phyloP scores from a whole-genome alignment of 1,284 basidiomycete species.

The Hemileia vastatrix region DNA sequence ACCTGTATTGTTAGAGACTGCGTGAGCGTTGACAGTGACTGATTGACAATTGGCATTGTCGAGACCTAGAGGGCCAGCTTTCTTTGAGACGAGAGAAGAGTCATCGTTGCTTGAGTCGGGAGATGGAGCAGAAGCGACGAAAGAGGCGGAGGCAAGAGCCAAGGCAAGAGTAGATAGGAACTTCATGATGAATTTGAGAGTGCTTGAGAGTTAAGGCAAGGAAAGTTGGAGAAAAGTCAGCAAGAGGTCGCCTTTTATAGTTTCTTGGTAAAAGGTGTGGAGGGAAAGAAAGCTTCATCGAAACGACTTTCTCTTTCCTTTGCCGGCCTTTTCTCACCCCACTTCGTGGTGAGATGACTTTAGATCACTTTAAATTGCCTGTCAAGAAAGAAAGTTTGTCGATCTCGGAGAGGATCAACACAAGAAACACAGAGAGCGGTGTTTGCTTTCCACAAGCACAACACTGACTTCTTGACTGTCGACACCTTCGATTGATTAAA shows the following conservation, averaged over 20 bases:
- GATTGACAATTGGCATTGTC: conserved; percentile 25
- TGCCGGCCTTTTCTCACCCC: too few species aligned
- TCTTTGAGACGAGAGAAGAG: conserved; percentile 6
- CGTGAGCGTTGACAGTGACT: conserved; percentile 21
- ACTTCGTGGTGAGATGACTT: too few species aligned
- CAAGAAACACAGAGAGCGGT: too few species aligned
- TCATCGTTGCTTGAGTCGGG: neutral
- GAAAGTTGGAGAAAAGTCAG: neutral
- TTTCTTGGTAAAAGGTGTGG: neutral
- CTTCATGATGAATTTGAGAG: neutral
- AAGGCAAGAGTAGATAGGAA: neutral
- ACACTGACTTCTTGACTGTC: too few species aligned
- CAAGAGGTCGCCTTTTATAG: neutral
- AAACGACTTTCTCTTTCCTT: too few species aligned
- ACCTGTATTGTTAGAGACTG: conserved; percentile 24
- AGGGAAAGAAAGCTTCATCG: neutral
- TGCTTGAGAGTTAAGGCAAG: too few species aligned
- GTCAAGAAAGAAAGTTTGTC: too few species aligned
- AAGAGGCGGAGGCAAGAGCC: neutral
- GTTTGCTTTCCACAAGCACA: too few species aligned
- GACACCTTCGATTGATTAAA: too few species aligned
- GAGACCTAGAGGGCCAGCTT: conserved; percentile 28
- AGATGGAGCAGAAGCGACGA: neutral
- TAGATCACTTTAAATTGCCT: too few species aligned
- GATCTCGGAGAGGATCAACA: too few species aligned